Conservation (phyloP, 2,329 filamentous ascomycete genomes). For the Beauveria pseudobassiana region DNA sequence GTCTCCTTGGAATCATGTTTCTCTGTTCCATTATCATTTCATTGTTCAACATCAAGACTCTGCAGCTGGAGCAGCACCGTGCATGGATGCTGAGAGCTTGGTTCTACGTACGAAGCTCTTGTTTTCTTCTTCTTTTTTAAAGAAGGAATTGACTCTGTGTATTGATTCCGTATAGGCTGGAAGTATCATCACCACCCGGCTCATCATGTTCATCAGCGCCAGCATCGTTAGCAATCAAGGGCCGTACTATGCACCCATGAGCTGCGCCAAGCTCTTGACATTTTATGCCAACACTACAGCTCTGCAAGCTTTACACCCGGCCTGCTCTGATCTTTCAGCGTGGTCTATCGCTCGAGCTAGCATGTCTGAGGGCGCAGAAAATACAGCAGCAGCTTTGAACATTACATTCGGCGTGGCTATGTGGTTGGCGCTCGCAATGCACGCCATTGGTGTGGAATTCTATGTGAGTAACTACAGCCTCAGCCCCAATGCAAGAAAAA, state of each 20-base stretch:
- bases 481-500: not conserved
- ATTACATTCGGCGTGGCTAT: constrained; percentile 41
- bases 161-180: constrained; percentile 26
- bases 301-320: constrained; percentile 30
- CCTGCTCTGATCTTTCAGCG: constrained; percentile 31
- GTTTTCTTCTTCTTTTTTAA: no score
- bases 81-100: constrained; percentile 55
- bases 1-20: constrained; percentile 36
- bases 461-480: constrained; percentile 29
- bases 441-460: constrained; percentile 40
- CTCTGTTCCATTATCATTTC: constrained; percentile 35
- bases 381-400: constrained; percentile 34
- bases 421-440: constrained; percentile 44
- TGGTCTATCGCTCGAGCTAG: constrained; percentile 23
- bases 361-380: constrained; percentile 19
- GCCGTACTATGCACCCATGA: constrained; percentile 21
- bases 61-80: constrained; percentile 54
- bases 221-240: constrained; percentile 25
- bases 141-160: no score
- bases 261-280: constrained; percentile 41
- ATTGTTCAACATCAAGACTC: constrained; percentile 45
- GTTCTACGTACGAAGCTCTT: constrained; percentile 30
- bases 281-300: constrained; percentile 21
- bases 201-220: constrained; percentile 37
- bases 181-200: constrained; percentile 40